Conservation (phyloP, 179 eudicot genomes). For the Carnegiea gigantea region DNA sequence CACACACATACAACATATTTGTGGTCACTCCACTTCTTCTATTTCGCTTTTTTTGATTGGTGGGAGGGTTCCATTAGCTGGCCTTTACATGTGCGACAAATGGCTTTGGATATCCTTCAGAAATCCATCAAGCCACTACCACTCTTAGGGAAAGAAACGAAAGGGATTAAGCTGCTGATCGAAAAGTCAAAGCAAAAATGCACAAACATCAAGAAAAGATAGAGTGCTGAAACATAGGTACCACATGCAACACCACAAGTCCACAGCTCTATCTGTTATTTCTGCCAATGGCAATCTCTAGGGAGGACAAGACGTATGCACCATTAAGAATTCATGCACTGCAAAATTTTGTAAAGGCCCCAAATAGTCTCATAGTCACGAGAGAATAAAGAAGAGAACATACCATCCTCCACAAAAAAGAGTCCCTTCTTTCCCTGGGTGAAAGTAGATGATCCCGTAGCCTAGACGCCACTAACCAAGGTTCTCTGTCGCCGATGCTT, state of each 20-base stretch:
- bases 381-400: not conserved
- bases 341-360: not conserved
- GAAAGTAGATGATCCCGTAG: constrained; percentile 91
- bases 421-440: constrained; percentile 84
- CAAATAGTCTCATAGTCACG: not conserved
- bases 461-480: constrained; percentile 96
- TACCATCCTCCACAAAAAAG: constrained; percentile 83
- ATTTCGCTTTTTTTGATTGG: no score
- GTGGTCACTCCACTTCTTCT: no score
- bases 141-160: no score
- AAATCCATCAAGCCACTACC: no score
- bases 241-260: no score
- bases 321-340: not conserved
- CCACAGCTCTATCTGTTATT: not conserved
- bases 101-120: no score
- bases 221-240: not conserved
- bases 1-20: no score
- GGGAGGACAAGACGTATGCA: not conserved
- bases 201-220: not conserved
- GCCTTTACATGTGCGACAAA: no score
- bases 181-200: not conserved
- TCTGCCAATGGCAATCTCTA: not conserved
- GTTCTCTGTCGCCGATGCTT: constrained; percentile 53
- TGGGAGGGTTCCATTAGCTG: no score
- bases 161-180: no score